phyloP scores from a whole-genome alignment of 345 rosid species.

The Eucalyptus melliodora region DNA sequence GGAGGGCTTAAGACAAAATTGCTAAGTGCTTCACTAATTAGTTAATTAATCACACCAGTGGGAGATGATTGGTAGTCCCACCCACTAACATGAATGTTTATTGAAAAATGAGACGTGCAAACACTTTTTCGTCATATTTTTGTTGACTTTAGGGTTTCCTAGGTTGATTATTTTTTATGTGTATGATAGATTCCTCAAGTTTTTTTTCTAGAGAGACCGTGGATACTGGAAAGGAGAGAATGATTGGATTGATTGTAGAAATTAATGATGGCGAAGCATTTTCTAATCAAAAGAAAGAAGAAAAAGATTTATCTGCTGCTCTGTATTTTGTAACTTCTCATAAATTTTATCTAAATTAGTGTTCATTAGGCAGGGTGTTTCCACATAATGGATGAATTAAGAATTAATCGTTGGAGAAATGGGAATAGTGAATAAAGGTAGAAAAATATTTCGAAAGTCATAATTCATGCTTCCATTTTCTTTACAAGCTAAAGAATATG shows the following conservation, averaged over 20 bases:
- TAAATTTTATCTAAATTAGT: background rate
- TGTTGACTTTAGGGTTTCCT: background rate
- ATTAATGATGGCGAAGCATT: background rate
- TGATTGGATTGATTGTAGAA: background rate
- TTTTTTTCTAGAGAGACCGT: too few species aligned
- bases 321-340: background rate
- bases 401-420: background rate
- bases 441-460: background rate
- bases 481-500: background rate
- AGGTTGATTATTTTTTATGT: background rate
- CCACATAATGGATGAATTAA: background rate
- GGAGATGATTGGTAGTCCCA: background rate
- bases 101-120: background rate
- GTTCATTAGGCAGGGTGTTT: background rate
- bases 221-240: background rate
- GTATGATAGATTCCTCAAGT: background rate
- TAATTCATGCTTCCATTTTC: background rate
- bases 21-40: background rate
- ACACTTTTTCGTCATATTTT: background rate
- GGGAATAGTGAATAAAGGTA: background rate
- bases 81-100: background rate
- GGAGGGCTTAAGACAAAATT: background rate
- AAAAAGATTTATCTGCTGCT: background rate
- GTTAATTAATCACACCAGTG: background rate
- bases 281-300: background rate